Conservation (phyloP, 2,329 filamentous ascomycete species). For the Trichophyton rubrum region DNA sequence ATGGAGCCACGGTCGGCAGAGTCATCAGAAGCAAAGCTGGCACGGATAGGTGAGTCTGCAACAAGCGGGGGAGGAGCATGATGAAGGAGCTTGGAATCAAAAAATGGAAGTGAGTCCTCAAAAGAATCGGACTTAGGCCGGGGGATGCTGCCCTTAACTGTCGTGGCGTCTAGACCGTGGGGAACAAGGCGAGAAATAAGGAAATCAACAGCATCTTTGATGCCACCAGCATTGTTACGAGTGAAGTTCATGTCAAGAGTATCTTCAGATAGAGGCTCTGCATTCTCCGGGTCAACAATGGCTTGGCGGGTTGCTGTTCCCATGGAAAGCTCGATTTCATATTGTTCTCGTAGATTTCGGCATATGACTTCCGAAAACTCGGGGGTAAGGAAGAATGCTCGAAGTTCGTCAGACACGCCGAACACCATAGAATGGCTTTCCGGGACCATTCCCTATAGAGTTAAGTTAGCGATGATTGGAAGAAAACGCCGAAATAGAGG, state of each 20-base stretch:
- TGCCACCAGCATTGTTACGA: constrained; percentile 87
- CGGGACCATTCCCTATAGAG: constrained; percentile 73
- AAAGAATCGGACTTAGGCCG: constrained; percentile 99
- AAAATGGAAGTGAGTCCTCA: constrained; percentile 91
- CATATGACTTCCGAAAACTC: constrained; percentile 71
- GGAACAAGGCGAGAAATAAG: constrained; percentile 74
- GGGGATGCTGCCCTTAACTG: constrained; percentile 87
- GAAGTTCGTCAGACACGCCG: constrained; percentile 59
- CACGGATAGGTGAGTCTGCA: constrained; percentile 80
- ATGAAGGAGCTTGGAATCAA: constrained; percentile 91
- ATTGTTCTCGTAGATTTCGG: constrained; percentile 75
- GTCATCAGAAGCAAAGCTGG: constrained; percentile 65
- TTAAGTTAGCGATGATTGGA: constrained; percentile 19
- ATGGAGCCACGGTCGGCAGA: constrained; percentile 68
- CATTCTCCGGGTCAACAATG: constrained; percentile 24
- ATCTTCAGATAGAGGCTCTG: constrained; percentile 35
- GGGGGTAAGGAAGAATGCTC: constrained; percentile 67
- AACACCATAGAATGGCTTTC: constrained; percentile 88
- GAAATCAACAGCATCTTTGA: constrained; percentile 93
- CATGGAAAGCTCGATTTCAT: constrained; percentile 76
- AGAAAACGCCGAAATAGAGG: neutral
- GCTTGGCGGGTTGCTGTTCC: constrained; percentile 35
- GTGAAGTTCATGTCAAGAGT: constrained; percentile 69
- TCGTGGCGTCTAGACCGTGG: constrained; percentile 73
- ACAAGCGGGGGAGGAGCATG: constrained; percentile 69